phyloP scores from a whole-genome alignment of 2,329 filamentous ascomycete species.

The Claviceps quebecensis region DNA sequence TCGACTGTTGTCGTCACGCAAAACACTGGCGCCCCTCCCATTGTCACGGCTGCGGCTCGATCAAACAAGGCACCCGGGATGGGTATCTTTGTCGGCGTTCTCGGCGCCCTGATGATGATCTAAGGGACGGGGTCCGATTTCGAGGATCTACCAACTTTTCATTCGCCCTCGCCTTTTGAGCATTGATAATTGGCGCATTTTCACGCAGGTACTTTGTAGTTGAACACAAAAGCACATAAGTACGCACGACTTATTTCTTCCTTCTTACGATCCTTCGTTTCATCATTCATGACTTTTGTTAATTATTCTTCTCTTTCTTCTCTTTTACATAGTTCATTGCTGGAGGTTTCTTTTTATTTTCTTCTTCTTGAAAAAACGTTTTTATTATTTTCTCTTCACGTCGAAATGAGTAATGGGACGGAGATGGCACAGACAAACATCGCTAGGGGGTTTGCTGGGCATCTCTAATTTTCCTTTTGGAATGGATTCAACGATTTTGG shows the following conservation, averaged over 20 bases:
- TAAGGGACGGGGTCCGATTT: neutral
- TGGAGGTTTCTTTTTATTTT: too few species aligned
- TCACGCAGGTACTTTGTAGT: too few species aligned
- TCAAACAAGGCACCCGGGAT: conserved; percentile 19
- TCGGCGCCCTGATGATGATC: conserved; percentile 7
- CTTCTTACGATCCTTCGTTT: neutral
- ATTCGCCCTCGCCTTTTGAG: neutral
- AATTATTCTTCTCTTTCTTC: neutral
- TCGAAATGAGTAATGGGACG: neutral
- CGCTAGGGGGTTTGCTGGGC: too few species aligned
- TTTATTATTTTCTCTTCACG: too few species aligned
- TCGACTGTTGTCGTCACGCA: conserved; percentile 12
- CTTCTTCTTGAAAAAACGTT: neutral
- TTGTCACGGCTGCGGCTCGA: conserved; percentile 11
- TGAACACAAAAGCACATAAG: too few species aligned
- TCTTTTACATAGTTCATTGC: too few species aligned
- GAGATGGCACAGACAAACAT: neutral
- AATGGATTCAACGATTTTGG: too few species aligned
- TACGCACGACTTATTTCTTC: neutral
- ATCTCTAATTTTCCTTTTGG: too few species aligned
- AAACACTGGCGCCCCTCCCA: conserved; percentile 4
- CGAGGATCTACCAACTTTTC: neutral
- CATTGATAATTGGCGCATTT: neutral
- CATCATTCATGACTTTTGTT: neutral
- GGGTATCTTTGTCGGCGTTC: conserved; percentile 14